Percentiles rank a stretch among this genome's conserved stretches.
phyloP scores from a whole-genome alignment of 345 rosid genomes.

The Ceriops zippeliana region DNA sequence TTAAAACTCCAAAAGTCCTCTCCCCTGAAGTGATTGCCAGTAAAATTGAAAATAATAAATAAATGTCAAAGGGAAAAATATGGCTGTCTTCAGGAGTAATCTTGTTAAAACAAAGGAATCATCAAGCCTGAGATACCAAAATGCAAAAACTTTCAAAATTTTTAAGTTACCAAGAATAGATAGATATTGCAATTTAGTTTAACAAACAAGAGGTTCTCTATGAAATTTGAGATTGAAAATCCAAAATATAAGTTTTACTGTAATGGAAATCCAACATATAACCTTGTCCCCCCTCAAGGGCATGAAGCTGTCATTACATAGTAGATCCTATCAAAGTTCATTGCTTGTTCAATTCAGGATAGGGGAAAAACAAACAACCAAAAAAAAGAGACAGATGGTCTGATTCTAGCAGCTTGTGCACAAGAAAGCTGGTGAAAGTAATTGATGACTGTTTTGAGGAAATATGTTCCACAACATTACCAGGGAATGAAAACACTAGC shows the following conservation, averaged over 20 bases:
- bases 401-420: too few relatives aligned
- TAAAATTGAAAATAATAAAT: background rate
- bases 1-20: slow-evolving; percentile 84
- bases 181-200: background rate
- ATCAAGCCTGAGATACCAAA: background rate
- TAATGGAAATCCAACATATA: background rate
- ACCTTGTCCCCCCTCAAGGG: background rate
- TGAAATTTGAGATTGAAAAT: background rate
- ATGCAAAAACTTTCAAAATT: background rate
- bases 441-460: background rate
- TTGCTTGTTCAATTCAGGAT: too few relatives aligned
- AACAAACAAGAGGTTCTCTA: background rate
- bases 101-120: background rate
- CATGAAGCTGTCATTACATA: too few relatives aligned
- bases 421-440: too few relatives aligned
- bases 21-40: slow-evolving; percentile 49
- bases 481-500: background rate
- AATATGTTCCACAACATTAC: background rate
- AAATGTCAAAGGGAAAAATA: background rate
- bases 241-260: background rate
- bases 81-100: background rate
- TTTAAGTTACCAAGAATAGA: background rate
- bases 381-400: too few relatives aligned
- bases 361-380: too few relatives aligned
- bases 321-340: too few relatives aligned